Conservation (phyloP, 805 yeast species). For the Nakazawaea molendinolei region DNA sequence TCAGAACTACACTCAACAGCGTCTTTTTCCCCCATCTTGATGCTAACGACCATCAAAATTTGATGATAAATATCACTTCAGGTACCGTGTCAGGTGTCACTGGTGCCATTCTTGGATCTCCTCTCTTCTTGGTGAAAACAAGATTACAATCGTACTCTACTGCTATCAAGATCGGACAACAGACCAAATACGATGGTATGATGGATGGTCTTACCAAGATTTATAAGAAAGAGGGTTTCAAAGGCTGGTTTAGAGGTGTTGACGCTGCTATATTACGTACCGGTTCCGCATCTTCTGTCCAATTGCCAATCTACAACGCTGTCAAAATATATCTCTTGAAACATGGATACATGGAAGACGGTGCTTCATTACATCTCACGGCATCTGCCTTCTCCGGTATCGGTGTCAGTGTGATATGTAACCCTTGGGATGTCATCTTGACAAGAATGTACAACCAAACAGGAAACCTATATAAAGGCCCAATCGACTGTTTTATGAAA, state of each 20-base stretch:
- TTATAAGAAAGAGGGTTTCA: slow-evolving; percentile 59
- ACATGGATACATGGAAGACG: slow-evolving; percentile 48
- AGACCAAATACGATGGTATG: slow-evolving; percentile 74
- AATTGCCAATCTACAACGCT: slow-evolving; percentile 82
- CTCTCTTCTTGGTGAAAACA: slow-evolving; percentile 87
- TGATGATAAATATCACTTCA: slow-evolving; percentile 60
- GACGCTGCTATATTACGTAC: slow-evolving; percentile 94
- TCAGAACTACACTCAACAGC: slow-evolving; percentile 52
- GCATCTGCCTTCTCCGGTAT: slow-evolving; percentile 78
- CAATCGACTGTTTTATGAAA: slow-evolving; percentile 82
- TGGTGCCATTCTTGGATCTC: slow-evolving; percentile 88
- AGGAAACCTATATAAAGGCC: slow-evolving; percentile 80
- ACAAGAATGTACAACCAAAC: slow-evolving; percentile 94
- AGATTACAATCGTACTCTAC: slow-evolving; percentile 91
- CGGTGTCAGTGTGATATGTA: slow-evolving; percentile 93
- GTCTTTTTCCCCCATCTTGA: slow-evolving; percentile 45
- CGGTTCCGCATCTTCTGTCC: slow-evolving; percentile 93
- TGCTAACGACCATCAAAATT: slow-evolving; percentile 40
- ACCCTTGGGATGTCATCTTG: slow-evolving; percentile 93
- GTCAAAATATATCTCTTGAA: slow-evolving; percentile 59
- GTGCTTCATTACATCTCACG: slow-evolving; percentile 62
- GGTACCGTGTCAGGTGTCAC: slow-evolving; percentile 84
- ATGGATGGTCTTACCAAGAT: slow-evolving; percentile 63
- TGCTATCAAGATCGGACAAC: slow-evolving; percentile 72
- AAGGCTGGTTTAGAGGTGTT: slow-evolving; percentile 82